Percentiles rank a stretch among this genome's conserved stretches.
Conservation (phyloP, 306 rosid species). For the Sicyos baderoa region DNA sequence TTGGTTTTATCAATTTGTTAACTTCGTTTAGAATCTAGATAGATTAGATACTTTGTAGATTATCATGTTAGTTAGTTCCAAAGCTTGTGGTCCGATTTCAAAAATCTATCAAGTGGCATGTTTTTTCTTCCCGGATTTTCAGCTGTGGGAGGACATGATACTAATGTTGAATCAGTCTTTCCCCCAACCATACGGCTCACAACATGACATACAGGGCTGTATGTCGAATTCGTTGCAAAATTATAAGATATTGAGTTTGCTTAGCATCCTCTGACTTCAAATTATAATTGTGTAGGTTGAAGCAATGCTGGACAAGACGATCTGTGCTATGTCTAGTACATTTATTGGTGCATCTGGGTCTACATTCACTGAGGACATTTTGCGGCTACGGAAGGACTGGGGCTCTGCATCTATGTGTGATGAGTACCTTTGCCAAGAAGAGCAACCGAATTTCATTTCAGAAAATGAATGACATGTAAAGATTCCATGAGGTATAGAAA, state of each 20-base stretch:
- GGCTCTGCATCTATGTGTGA: slow-evolving; percentile 76
- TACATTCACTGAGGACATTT: slow-evolving; percentile 89
- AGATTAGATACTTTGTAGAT: neutral
- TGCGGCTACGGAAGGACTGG: slow-evolving; percentile 88
- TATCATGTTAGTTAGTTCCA: neutral
- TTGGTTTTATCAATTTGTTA: neutral
- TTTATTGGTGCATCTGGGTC: slow-evolving; percentile 95
- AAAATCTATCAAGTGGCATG: neutral
- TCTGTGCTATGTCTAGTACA: slow-evolving; percentile 80
- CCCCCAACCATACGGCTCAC: neutral
- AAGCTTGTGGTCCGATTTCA: neutral
- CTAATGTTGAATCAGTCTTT: neutral
- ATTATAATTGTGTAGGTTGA: slow-evolving; percentile 52
- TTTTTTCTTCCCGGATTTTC: neutral
- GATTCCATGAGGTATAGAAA: neutral
- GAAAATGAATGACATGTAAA: slow-evolving; percentile 50
- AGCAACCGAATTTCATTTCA: slow-evolving; percentile 68
- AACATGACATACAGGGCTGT: neutral
- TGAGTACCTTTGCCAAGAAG: slow-evolving; percentile 90
- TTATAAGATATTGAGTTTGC: neutral
- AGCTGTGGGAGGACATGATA: neutral
- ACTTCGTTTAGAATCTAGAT: neutral
- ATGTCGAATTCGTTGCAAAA: neutral
- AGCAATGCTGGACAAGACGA: slow-evolving; percentile 98
- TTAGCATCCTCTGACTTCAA: neutral